phyloP scores from a whole-genome alignment of 176 grass and related monocot genomes.

The Lolium rigidum region DNA sequence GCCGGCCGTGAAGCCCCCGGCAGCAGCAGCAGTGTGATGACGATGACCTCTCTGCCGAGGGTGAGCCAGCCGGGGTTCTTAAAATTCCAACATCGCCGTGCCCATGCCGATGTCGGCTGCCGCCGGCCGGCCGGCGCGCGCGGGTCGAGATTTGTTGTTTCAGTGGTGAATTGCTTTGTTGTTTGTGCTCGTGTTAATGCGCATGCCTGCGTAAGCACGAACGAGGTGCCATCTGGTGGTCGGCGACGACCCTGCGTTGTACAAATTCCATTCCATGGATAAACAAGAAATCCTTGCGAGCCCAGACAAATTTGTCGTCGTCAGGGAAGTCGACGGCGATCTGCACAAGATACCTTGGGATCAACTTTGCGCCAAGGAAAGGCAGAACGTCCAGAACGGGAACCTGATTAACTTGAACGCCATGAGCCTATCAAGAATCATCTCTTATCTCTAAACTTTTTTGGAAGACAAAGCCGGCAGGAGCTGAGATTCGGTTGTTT shows the following conservation, averaged over 20 bases:
- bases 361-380: background rate
- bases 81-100: background rate
- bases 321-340: background rate
- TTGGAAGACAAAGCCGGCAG: no score
- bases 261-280: background rate
- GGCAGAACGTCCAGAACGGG: background rate
- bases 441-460: no score
- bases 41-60: background rate
- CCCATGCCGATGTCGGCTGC: background rate
- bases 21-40: background rate
- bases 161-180: background rate
- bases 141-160: background rate
- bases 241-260: background rate
- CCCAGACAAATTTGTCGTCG: background rate
- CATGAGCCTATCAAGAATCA: no score
- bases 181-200: background rate
- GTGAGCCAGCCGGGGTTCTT: conserved; percentile 1
- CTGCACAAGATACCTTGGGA: no score
- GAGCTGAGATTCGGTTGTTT: no score
- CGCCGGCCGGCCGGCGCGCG: background rate
- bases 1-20: conserved; percentile 51
- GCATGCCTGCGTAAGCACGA: background rate
- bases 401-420: no score
- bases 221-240: background rate
- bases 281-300: background rate